Evolutionary conservation across 352 stramenopile species (phyloP).

Genomic region (Pilasporangium apinafurcum): DNA sequence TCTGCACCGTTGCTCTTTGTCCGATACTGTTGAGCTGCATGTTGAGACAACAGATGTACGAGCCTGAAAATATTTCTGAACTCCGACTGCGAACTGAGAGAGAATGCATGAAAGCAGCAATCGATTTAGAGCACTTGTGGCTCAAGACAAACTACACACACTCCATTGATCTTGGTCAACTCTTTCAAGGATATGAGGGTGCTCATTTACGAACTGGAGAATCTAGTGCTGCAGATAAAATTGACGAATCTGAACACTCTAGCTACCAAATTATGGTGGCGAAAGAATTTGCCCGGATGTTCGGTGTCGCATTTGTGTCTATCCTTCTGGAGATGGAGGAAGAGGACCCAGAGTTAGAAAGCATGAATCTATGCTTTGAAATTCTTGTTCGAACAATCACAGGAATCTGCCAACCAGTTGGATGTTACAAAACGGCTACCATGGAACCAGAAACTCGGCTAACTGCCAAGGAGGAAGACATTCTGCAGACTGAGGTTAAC

Average conservation of each 20-base stretch:
- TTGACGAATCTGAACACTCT: no score
- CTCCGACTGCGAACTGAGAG: not conserved
- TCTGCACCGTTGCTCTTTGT: constrained; percentile 31
- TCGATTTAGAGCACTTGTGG: constrained; percentile 6
- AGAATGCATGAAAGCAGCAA: not conserved
- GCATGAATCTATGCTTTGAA: constrained; percentile 19
- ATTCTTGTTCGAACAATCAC: constrained; percentile 20
- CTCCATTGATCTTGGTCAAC: not conserved
- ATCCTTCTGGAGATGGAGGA: not conserved
- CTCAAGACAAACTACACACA: not conserved
- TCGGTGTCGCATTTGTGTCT: constrained; percentile 1
- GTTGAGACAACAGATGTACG: no score
- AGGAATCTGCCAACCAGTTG: no score
- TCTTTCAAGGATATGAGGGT: not conserved
- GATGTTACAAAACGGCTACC: no score
- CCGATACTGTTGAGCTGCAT: no score
- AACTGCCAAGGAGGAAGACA: no score
- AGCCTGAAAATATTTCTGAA: not conserved
- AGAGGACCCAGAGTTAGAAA: not conserved
- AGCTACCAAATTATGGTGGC: no score
- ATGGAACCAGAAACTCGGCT: no score
- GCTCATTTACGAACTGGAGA: not conserved
- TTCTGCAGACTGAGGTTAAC: no score
- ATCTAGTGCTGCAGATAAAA: not conserved
- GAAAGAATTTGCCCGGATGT: no score